A percentile compares a stretch with the other conserved stretches of the same genome.
Evolutionary conservation across 257 asterid species (phyloP).

Genomic region (Capsicum rhomboideum): DNA sequence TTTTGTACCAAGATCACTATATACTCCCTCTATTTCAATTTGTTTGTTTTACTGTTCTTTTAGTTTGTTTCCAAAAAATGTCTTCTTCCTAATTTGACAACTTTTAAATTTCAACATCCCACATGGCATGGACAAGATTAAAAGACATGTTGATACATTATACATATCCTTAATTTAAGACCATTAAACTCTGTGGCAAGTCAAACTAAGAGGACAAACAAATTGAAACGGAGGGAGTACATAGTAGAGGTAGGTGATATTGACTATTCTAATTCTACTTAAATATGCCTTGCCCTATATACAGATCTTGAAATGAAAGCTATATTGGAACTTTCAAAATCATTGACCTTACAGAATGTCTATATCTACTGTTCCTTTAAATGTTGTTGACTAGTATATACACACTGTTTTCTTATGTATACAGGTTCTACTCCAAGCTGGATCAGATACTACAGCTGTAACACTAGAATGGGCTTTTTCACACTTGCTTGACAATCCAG

Average conservation of each 20-base stretch:
- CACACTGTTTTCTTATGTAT: neutral
- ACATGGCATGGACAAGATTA: neutral
- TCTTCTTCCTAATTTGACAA: neutral
- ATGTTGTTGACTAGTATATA: neutral
- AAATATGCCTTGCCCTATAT: neutral
- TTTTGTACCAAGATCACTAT: neutral
- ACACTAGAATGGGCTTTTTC: slow-evolving; percentile 30
- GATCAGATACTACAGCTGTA: slow-evolving; percentile 24
- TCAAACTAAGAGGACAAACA: neutral
- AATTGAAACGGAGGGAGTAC: neutral
- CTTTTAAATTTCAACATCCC: neutral
- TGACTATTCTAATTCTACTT: neutral
- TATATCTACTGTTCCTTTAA: neutral
- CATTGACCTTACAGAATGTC: neutral
- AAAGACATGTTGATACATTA: no score
- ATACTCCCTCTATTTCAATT: neutral
- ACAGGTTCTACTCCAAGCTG: slow-evolving; percentile 34
- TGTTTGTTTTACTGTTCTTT: neutral
- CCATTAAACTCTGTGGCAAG: neutral
- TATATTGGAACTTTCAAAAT: neutral
- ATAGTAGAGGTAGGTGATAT: neutral
- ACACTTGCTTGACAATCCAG: slow-evolving; percentile 11
- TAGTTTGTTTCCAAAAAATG: neutral
- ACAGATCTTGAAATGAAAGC: neutral
- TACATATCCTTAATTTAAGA: no score